Evolutionary conservation across 108 stramenopile genomes (phyloP).

Genomic region (Epithemia pelagica): DNA sequence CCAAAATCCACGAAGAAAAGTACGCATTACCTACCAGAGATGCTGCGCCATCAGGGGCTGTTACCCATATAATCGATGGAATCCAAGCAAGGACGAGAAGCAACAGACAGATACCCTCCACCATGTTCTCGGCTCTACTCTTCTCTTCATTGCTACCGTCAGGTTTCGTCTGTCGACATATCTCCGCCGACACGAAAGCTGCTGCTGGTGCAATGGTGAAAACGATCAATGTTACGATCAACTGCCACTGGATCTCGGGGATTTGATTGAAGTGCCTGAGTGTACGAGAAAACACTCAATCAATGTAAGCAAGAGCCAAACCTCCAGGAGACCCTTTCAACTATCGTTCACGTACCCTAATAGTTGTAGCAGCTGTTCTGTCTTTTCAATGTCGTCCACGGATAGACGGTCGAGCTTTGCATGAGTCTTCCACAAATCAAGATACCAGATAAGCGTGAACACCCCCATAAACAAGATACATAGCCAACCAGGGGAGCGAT

Average conservation of each 20-base stretch:
- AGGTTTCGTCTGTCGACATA: conserved; percentile 42
- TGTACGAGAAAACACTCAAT: too few relatives aligned
- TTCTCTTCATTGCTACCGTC: conserved; percentile 28
- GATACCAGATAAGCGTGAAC: conserved; percentile 44
- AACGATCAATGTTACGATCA: conserved; percentile 33
- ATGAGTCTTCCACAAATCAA: conserved; percentile 41
- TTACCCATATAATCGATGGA: conserved; percentile 44
- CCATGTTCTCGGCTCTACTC: conserved; percentile 29
- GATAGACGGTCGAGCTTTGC: neutral
- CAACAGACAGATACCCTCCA: conserved; percentile 48
- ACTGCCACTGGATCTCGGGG: conserved; percentile 32
- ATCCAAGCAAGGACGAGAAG: conserved; percentile 53
- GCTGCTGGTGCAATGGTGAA: conserved; percentile 32
- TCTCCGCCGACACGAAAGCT: conserved; percentile 50
- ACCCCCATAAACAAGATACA: conserved; percentile 40
- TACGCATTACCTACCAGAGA: conserved; percentile 42
- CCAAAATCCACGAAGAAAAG: conserved; percentile 63
- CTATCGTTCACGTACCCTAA: neutral
- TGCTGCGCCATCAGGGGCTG: conserved; percentile 60
- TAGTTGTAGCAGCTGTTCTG: neutral
- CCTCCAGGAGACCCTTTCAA: too few relatives aligned
- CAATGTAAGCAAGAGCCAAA: too few relatives aligned
- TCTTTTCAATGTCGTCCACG: neutral
- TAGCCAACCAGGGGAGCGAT: conserved; percentile 67
- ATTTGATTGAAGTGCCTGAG: conserved; percentile 18